These are phyloP conservation scores for sunflower (Helianthus annuus) DNA, from an alignment of 129 eudicot species.

Conservation along the genomic window HanXRQr2.0-SUNRISE NC_035449.2:24653909-24654408, in stretches of 20 bases:
- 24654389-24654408: no score
- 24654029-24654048: conserved; percentile 12
- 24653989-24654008: conserved; percentile 17
- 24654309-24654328: no score
- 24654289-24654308: no score
- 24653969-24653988: not conserved
- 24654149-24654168: not conserved
- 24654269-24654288: not conserved
- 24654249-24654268: not conserved
- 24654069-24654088: conserved; percentile 3
- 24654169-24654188: not conserved
- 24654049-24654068: not conserved
- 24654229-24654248: not conserved
- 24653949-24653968: not conserved
- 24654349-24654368: no score
- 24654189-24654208: not conserved
- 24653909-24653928: not conserved
- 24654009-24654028: not conserved
- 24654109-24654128: not conserved
- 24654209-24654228: not conserved
- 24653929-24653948: not conserved
- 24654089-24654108: conserved; percentile 4
- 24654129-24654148: not conserved
- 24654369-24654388: no score
- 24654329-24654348: no score